Evolutionary conservation across 495 filamentous ascomycete genomes (phyloP), one percentile per base, ranked within the genome.

Genomic region (Chaetomium cochliodes): DNA sequence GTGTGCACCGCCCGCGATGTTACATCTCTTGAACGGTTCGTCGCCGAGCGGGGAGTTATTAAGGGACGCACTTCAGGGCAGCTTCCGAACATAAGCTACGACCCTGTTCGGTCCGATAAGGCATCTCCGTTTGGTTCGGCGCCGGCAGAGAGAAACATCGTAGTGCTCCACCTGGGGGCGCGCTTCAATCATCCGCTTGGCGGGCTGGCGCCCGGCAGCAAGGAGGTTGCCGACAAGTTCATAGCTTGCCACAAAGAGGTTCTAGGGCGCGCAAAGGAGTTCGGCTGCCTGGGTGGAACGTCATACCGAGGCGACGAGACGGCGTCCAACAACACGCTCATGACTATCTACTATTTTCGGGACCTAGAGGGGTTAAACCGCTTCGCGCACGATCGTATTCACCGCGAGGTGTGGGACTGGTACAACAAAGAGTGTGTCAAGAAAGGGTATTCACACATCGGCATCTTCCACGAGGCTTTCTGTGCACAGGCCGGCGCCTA

Each of bases 351-450:
- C 60, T 87, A 87, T 71, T 82, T 85, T 65, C 75, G 76, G 13
- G 63, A 69, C 49, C 58, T 79, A 13, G 81, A 84, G 20, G 77
- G 74, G 37, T 58, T 87, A 20, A 77, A 85, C 66, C 60, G 61
- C 2, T 86, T 84, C 66, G 84, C 84, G 41, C 79, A 83, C 58
- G 76, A 74, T 22, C 50, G 72, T 2, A 18, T 77, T 12, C 84
- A 86, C 67, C 72, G 72, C n/a, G 66, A 72, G 12, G 77, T 69
- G 13, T 81, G 82, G 82, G 71, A 77, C 16, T 84, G 78, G 78
- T 84, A 69, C 75, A 54, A 58, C 22, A 44, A 22, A 3, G 42
- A 42, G 22, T 56, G 60, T 9, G 47, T 25, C 33, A 42, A 50
- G 49, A 20, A 47, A 28, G 62, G 65, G 25, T 60, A 57, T 8